These are phyloP conservation scores for Neurospora sp. DNA, from an alignment of 495 filamentous ascomycete species.

Conservation along the genomic window DNA sequence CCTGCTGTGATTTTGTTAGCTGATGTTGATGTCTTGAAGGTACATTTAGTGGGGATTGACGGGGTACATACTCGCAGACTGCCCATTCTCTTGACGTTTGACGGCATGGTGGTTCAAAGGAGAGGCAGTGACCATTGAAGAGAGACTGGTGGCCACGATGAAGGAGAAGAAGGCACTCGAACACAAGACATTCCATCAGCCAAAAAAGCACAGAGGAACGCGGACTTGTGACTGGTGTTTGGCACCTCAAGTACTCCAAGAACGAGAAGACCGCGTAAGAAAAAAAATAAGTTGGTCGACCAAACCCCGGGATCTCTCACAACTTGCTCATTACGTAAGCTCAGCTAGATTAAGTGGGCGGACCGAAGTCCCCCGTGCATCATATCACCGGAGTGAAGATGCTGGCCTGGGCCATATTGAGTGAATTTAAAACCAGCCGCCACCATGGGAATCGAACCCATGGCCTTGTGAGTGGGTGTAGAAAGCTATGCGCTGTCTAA, in stretches of 20 bases:
- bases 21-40: not conserved
- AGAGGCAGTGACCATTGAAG: not conserved
- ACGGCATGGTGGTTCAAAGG: not conserved
- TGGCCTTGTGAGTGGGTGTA: too few relatives aligned
- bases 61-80: not conserved
- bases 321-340: not conserved
- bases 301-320: not conserved
- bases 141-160: not conserved
- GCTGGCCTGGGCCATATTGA: not conserved
- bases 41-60: not conserved
- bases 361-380: not conserved
- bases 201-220: too few relatives aligned
- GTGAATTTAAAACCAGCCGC: too few relatives aligned
- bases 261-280: too few relatives aligned
- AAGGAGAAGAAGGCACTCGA: not conserved
- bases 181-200: too few relatives aligned
- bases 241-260: too few relatives aligned
- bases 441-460: too few relatives aligned
- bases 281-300: not conserved
- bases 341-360: not conserved
- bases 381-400: not conserved
- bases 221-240: too few relatives aligned
- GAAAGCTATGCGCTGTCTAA: too few relatives aligned
- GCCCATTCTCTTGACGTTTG: not conserved
- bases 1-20: not conserved